A percentile compares a stretch with the other conserved stretches of the same genome.
Conservation (phyloP, 2,329 filamentous ascomycete species). For the Diaporthe citri region DNA sequence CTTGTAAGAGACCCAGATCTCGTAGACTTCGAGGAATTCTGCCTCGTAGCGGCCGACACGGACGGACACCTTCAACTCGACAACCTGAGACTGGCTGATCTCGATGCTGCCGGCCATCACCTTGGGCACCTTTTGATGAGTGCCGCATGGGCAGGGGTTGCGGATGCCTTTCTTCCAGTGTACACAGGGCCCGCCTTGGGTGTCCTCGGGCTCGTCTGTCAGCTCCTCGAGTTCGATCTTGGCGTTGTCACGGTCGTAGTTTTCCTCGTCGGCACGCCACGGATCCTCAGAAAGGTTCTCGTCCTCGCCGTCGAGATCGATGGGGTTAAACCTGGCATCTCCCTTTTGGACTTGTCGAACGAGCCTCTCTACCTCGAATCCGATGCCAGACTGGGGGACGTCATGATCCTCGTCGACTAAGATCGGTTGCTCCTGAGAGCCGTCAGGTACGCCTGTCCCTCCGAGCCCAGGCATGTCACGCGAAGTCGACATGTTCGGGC, state of each 20-base stretch:
- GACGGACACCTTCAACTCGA: slow-evolving; percentile 45
- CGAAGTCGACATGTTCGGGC: not conserved
- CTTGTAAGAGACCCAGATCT: slow-evolving; percentile 54
- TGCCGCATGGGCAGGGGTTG: slow-evolving; percentile 35
- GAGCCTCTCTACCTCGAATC: slow-evolving; percentile 13
- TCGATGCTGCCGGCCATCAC: slow-evolving; percentile 39
- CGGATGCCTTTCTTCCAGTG: slow-evolving; percentile 35
- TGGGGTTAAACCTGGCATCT: not conserved
- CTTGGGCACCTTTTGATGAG: slow-evolving; percentile 6
- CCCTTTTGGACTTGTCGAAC: slow-evolving; percentile 10
- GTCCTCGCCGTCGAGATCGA: slow-evolving; percentile 34
- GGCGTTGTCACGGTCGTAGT: slow-evolving; percentile 35
- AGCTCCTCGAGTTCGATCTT: slow-evolving; percentile 6
- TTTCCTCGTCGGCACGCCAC: slow-evolving; percentile 35
- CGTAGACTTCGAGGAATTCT: slow-evolving; percentile 52
- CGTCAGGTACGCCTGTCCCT: not conserved
- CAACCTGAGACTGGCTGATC: slow-evolving; percentile 35
- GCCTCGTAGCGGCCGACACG: slow-evolving; percentile 40
- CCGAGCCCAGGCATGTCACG: not conserved
- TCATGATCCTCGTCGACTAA: slow-evolving; percentile 8
- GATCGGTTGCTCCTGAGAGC: slow-evolving; percentile 21
- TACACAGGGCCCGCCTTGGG: not conserved
- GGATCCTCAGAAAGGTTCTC: slow-evolving; percentile 27
- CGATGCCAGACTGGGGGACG: not conserved
- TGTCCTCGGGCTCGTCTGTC: not conserved